Evolutionary conservation across 1,284 basidiomycete species (phyloP).

Genomic region (Moniliophthora roreri): DNA sequence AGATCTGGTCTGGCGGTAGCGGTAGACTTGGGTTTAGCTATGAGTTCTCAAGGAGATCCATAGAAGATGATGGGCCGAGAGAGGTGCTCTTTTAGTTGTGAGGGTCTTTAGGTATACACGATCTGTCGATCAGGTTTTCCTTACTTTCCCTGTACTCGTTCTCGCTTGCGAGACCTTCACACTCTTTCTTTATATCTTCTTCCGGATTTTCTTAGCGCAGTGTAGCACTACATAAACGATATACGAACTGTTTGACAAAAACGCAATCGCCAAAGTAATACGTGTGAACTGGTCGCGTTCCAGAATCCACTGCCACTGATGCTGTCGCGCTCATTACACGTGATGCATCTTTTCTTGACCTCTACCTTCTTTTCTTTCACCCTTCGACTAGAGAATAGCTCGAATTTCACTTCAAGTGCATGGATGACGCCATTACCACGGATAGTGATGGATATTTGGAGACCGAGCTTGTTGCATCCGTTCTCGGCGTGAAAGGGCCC

Average conservation of each 20-base stretch:
- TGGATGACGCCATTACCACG: constrained; percentile 24
- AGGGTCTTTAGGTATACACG: background rate
- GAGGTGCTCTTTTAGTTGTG: background rate
- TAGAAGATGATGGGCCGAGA: background rate
- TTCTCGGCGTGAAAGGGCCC: constrained; percentile 53
- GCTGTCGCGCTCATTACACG: no score
- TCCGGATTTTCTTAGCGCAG: background rate
- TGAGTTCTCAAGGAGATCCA: background rate
- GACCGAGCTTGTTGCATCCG: constrained; percentile 33
- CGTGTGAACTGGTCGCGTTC: no score
- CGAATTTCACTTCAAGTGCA: constrained; percentile 9
- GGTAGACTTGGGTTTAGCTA: background rate
- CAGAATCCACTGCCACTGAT: no score
- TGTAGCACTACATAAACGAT: no score
- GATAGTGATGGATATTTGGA: constrained; percentile 10
- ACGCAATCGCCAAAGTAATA: no score
- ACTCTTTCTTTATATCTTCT: background rate
- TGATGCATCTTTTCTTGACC: background rate
- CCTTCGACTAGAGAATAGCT: no score
- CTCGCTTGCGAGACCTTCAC: background rate
- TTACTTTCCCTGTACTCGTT: background rate
- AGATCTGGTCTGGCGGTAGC: background rate
- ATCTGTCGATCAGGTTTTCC: background rate
- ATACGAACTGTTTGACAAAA: no score
- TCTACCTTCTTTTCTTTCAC: background rate